Percentiles rank a stretch among this genome's conserved stretches.
phyloP scores from a whole-genome alignment of 2,329 filamentous ascomycete genomes.

The Monilinia polystroma region DNA sequence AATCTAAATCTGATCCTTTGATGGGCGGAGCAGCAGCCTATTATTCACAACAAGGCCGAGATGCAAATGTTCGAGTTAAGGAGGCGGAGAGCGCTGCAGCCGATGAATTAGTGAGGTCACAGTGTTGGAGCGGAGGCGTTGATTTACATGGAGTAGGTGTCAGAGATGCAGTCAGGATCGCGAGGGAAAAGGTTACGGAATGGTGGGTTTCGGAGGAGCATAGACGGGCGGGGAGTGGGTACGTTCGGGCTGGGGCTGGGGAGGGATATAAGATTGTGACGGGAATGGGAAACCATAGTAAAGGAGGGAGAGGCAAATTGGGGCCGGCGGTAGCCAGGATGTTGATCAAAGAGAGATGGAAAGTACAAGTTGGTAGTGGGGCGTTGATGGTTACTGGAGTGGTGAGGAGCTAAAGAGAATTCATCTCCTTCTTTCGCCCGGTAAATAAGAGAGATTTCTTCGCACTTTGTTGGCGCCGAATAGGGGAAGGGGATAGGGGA shows the following conservation, averaged over 20 bases:
- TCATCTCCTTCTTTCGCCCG: background rate
- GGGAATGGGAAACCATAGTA: slow-evolving; percentile 75
- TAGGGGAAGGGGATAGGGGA: background rate
- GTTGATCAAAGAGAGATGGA: slow-evolving; percentile 80
- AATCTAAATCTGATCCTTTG: slow-evolving; percentile 66
- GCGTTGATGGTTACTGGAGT: slow-evolving; percentile 67
- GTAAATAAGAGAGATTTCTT: background rate
- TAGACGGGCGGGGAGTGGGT: slow-evolving; percentile 39
- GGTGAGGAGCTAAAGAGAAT: slow-evolving; percentile 30
- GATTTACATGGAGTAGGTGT: slow-evolving; percentile 87
- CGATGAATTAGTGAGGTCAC: slow-evolving; percentile 65
- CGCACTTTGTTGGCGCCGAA: too few relatives aligned
- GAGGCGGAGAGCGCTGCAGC: slow-evolving; percentile 64
- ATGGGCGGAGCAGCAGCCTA: slow-evolving; percentile 75
- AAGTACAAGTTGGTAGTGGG: slow-evolving; percentile 69
- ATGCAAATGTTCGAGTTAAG: slow-evolving; percentile 58
- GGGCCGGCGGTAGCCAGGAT: slow-evolving; percentile 77
- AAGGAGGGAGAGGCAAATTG: slow-evolving; percentile 71
- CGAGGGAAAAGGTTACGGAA: slow-evolving; percentile 59
- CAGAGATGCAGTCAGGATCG: slow-evolving; percentile 76
- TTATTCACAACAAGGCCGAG: slow-evolving; percentile 69
- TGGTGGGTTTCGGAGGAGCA: slow-evolving; percentile 75
- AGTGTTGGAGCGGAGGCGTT: slow-evolving; percentile 60
- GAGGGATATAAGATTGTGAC: slow-evolving; percentile 72
- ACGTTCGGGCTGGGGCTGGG: slow-evolving; percentile 38